A percentile compares a stretch with the other conserved stretches of the same genome.
These are phyloP conservation scores for Phaffia rhodozyma DNA, from an alignment of 1,284 basidiomycete genomes.

Conservation along the genomic window DNA sequence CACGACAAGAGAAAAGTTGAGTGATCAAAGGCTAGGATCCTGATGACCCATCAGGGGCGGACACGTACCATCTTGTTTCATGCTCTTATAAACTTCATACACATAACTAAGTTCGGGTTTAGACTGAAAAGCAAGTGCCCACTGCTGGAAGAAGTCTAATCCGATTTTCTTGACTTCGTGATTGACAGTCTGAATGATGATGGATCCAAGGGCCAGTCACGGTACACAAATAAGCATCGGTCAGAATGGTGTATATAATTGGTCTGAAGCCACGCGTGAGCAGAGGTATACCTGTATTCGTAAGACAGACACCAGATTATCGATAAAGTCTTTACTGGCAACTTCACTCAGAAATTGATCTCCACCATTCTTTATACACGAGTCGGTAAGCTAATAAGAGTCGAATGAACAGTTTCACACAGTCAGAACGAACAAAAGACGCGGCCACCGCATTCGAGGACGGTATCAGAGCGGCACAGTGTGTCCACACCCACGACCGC, in stretches of 20 bases:
- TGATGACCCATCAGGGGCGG: conserved; percentile 11
- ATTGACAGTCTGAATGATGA: conserved; percentile 43
- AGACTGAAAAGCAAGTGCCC: conserved; percentile 80
- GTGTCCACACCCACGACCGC: conserved; percentile 15
- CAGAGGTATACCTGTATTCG: conserved; percentile 38
- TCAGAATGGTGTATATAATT: background rate
- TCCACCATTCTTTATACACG: conserved; percentile 95
- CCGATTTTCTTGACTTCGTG: conserved; percentile 74
- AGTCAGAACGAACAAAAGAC: no score
- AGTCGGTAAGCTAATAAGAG: conserved; percentile 60
- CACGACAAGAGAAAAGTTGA: background rate
- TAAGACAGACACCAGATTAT: conserved; percentile 74
- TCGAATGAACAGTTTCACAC: conserved; percentile 7
- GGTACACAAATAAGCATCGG: background rate
- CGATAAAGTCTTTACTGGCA: conserved; percentile 81
- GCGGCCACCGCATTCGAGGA: no score
- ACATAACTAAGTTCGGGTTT: conserved; percentile 64
- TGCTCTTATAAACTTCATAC: conserved; percentile 63
- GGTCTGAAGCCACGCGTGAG: background rate
- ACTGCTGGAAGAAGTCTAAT: conserved; percentile 72
- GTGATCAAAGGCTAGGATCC: background rate
- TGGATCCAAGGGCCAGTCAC: background rate
- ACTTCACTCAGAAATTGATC: conserved; percentile 78
- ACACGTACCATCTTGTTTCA: conserved; percentile 55
- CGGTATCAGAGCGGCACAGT: no score